A percentile compares a stretch with the other conserved stretches of the same genome.
phyloP scores from a whole-genome alignment of 192 early-diverging fungal species.

The Phlyctochytrium planicorne region DNA sequence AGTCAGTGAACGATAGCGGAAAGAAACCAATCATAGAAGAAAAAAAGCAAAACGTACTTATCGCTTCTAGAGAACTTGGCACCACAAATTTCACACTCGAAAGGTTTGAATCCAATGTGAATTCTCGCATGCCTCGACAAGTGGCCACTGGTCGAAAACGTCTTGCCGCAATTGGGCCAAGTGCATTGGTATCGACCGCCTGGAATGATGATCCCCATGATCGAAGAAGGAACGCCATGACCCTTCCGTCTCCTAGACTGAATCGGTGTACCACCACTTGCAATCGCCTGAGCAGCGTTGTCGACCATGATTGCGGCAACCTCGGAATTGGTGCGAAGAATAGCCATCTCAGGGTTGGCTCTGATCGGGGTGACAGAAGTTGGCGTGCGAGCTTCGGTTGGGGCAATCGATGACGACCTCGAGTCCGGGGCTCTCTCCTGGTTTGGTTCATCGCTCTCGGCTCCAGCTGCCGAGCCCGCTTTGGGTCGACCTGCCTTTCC shows the following conservation, averaged over 20 bases:
- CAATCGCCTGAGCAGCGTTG: background rate
- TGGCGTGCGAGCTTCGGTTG: too few relatives aligned
- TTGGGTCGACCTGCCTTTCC: too few relatives aligned
- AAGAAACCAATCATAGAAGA: too few relatives aligned
- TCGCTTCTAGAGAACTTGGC: slow-evolving; percentile 23
- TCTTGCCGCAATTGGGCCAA: slow-evolving; percentile 20
- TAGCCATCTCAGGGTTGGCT: background rate
- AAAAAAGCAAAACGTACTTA: too few relatives aligned
- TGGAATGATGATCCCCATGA: background rate
- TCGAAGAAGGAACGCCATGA: background rate
- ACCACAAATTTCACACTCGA: slow-evolving; percentile 13
- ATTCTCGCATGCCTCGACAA: slow-evolving; percentile 25
- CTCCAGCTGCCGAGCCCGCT: too few relatives aligned
- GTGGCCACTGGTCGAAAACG: slow-evolving; percentile 26
- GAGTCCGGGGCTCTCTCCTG: too few relatives aligned
- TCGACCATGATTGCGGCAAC: background rate
- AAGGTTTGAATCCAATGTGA: slow-evolving; percentile 15
- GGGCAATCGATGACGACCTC: too few relatives aligned
- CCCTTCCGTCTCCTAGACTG: background rate
- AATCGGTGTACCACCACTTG: background rate
- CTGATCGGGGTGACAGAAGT: background rate
- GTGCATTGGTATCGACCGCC: slow-evolving; percentile 3
- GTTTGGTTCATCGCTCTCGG: too few relatives aligned
- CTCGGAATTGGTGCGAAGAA: background rate
- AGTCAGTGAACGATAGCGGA: too few relatives aligned